These are phyloP conservation scores for Cotoneaster glaucophyllus DNA, from an alignment of 306 rosid species.

Conservation along the genomic window DNA sequence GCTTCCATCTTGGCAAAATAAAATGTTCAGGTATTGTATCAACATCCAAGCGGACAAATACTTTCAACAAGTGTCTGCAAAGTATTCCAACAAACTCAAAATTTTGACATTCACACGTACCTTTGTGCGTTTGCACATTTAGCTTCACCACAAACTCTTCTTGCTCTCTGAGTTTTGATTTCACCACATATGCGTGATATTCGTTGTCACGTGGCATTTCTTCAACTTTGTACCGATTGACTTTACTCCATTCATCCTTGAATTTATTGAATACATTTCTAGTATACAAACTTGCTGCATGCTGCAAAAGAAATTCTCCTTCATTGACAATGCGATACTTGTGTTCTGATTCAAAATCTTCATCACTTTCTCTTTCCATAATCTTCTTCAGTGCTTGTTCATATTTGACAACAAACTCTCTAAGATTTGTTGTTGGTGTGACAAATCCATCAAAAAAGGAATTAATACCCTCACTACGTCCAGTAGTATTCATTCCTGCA, in stretches of 20 bases:
- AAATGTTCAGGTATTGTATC: neutral
- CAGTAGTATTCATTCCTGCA: slow-evolving; percentile 3
- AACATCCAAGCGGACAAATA: neutral
- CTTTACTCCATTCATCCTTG: neutral
- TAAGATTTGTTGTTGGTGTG: neutral
- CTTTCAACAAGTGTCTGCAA: neutral
- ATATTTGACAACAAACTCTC: neutral
- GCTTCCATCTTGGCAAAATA: neutral
- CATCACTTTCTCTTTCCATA: neutral
- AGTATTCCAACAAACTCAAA: neutral
- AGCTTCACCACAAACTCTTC: neutral
- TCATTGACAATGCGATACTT: neutral
- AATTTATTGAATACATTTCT: neutral
- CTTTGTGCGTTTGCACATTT: neutral
- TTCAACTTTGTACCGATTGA: neutral
- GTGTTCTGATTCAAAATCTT: neutral
- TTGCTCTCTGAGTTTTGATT: neutral
- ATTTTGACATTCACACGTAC: neutral
- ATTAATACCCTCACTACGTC: neutral
- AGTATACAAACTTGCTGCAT: neutral
- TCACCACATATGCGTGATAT: neutral
- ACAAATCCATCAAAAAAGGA: neutral
- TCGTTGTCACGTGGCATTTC: neutral
- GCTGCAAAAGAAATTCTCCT: neutral
- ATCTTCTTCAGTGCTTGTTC: slow-evolving; percentile 1